These are phyloP conservation scores for Arthrinium phaeospermum DNA, from an alignment of 2,329 filamentous ascomycete species.

Conservation along the genomic window DNA sequence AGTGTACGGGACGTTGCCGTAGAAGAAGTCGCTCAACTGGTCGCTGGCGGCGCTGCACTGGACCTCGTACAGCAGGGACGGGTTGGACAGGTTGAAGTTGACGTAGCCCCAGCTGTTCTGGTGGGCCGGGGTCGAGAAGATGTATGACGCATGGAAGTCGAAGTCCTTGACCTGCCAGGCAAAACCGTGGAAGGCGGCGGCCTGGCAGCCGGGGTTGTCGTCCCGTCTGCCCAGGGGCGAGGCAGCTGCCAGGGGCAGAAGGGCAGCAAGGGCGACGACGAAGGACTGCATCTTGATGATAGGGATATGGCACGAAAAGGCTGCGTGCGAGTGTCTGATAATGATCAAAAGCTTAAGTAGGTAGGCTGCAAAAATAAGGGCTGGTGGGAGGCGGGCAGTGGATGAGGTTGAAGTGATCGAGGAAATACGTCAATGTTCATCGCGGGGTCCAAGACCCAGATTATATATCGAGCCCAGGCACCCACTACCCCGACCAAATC, in stretches of 20 bases:
- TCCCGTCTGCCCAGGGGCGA: slow-evolving; percentile 33
- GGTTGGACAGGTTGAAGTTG: slow-evolving; percentile 56
- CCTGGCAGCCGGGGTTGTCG: slow-evolving; percentile 39
- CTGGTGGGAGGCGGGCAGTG: not conserved
- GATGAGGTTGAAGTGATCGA: not conserved
- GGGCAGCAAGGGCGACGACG: slow-evolving; percentile 32
- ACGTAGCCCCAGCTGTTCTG: slow-evolving; percentile 54
- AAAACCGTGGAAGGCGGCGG: slow-evolving; percentile 41
- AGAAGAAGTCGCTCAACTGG: slow-evolving; percentile 56
- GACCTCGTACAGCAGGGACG: slow-evolving; percentile 44
- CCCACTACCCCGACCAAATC: not conserved
- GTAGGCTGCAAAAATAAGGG: not conserved
- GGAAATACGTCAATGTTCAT: slow-evolving; percentile 2
- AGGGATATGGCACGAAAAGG: not conserved
- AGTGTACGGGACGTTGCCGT: slow-evolving; percentile 50
- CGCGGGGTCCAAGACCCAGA: not conserved
- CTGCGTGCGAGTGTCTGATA: not conserved
- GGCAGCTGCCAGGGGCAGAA: slow-evolving; percentile 36
- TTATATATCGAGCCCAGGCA: not conserved
- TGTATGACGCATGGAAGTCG: slow-evolving; percentile 54
- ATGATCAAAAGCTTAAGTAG: not conserved
- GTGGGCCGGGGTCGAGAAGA: slow-evolving; percentile 57
- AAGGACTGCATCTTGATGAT: slow-evolving; percentile 33
- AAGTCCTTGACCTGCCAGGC: slow-evolving; percentile 51
- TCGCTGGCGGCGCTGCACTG: slow-evolving; percentile 48